Percentiles rank a stretch among this genome's conserved stretches.
phyloP scores from a whole-genome alignment of 345 rosid genomes.

The Pugionium cornutum region DNA sequence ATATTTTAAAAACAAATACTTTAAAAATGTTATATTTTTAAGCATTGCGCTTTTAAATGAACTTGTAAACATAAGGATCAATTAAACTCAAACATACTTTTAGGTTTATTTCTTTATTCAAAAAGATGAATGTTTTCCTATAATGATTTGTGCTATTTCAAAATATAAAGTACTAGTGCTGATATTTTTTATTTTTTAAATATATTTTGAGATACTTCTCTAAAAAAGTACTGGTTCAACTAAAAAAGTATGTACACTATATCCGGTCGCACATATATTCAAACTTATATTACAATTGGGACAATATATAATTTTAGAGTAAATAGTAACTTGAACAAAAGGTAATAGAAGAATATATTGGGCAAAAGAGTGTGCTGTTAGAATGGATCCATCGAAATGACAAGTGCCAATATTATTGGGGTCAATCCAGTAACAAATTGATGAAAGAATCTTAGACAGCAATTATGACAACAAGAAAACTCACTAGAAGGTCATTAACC shows the following conservation, averaged over 20 bases:
- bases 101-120: too few species aligned
- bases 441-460: conserved; percentile 54
- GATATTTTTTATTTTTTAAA: too few species aligned
- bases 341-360: conserved; percentile 15
- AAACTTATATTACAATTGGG: neutral
- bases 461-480: conserved; percentile 46
- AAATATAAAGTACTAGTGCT: too few species aligned
- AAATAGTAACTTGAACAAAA: conserved; percentile 1
- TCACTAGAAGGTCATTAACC: conserved; percentile 23
- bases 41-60: too few species aligned
- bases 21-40: too few species aligned
- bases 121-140: too few species aligned
- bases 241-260: neutral
- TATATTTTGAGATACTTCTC: too few species aligned
- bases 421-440: conserved; percentile 33
- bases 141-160: too few species aligned
- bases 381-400: conserved; percentile 39
- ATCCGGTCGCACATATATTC: neutral
- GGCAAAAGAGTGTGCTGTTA: conserved; percentile 28
- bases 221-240: too few species aligned
- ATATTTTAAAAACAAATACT: too few species aligned
- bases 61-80: too few species aligned
- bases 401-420: conserved; percentile 33
- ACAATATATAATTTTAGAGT: conserved; percentile 19
- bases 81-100: too few species aligned